Conservation (phyloP, 2,329 filamentous ascomycete species). For the Ascochyta viciae-villosae region DNA sequence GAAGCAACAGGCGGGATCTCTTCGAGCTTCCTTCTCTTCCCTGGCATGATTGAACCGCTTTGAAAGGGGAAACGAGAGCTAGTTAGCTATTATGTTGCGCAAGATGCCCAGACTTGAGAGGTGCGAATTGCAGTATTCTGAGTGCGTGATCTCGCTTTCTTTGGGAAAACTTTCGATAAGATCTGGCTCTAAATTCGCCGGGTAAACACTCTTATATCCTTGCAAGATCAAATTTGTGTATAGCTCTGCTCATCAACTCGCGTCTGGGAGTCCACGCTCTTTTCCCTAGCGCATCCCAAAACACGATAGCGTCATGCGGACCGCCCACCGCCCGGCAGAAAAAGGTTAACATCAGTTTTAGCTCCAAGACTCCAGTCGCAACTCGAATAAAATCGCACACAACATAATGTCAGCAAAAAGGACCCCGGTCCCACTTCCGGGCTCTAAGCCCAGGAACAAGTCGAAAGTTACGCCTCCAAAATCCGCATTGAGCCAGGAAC, state of each 20-base stretch:
- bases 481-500: slow-evolving; percentile 45
- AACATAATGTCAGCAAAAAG: slow-evolving; percentile 46
- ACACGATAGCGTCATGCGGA: background rate
- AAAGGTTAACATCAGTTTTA: slow-evolving; percentile 38
- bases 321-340: slow-evolving; percentile 30
- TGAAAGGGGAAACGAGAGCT: background rate
- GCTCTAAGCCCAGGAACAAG: slow-evolving; percentile 37
- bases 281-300: slow-evolving; percentile 26
- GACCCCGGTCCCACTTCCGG: slow-evolving; percentile 45
- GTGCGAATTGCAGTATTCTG: background rate
- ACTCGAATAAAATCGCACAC: slow-evolving; percentile 20
- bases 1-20: background rate
- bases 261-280: slow-evolving; percentile 21
- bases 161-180: too few relatives aligned
- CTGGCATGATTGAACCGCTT: slow-evolving; percentile 30
- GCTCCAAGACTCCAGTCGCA: slow-evolving; percentile 22
- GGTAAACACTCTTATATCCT: too few relatives aligned
- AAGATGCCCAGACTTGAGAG: background rate
- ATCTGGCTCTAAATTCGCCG: background rate
- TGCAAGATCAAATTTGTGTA: background rate
- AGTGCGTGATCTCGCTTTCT: too few relatives aligned
- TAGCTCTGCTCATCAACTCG: background rate
- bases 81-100: background rate
- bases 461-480: slow-evolving; percentile 28
- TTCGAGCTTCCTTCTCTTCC: slow-evolving; percentile 40